A percentile compares a stretch with the other conserved stretches of the same genome.
Evolutionary conservation across 2,329 filamentous ascomycete species (phyloP).

Genomic region (Cladorrhinum sp.): DNA sequence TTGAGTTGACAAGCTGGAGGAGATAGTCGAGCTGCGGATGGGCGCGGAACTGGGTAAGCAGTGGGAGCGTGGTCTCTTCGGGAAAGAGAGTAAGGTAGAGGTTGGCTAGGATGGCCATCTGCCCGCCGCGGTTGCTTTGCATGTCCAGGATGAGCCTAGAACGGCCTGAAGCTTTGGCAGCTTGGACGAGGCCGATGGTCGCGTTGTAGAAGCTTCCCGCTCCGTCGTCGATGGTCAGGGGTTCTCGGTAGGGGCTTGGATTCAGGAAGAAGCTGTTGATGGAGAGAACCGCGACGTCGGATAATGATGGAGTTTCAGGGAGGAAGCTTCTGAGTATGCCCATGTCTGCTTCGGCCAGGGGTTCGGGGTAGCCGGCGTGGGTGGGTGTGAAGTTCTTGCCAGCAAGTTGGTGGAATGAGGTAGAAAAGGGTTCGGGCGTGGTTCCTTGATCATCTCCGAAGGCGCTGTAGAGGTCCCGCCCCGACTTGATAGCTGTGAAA

Average conservation of each 20-base stretch:
- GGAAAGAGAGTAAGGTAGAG: constrained; percentile 32
- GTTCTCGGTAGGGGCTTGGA: background rate
- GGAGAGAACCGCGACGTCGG: constrained; percentile 12
- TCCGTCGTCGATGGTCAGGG: background rate
- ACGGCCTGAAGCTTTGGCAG: constrained; percentile 10
- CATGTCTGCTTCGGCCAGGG: background rate
- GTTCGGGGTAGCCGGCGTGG: constrained; percentile 10
- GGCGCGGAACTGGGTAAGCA: constrained; percentile 22
- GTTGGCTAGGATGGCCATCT: background rate
- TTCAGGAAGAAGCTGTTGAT: constrained; percentile 7
- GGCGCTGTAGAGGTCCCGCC: constrained; percentile 6
- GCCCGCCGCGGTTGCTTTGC: constrained; percentile 20
- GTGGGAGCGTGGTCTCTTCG: constrained; percentile 12
- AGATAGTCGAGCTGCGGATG: constrained; percentile 20
- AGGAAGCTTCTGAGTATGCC: constrained; percentile 3
- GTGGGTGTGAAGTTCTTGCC: constrained; percentile 9
- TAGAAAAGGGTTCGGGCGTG: background rate
- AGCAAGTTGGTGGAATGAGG: background rate
- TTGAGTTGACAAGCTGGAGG: background rate
- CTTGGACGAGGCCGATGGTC: background rate
- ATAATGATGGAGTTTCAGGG: background rate
- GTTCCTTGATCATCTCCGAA: constrained; percentile 10
- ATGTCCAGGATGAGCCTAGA: constrained; percentile 24
- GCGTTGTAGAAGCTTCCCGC: constrained; percentile 2
- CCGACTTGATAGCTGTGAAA: constrained; percentile 16